Evolutionary conservation across 768 basidiomycete species (phyloP), one percentile per base, ranked within the genome.

Genomic region (Sporobolomyces phaffii): DNA sequence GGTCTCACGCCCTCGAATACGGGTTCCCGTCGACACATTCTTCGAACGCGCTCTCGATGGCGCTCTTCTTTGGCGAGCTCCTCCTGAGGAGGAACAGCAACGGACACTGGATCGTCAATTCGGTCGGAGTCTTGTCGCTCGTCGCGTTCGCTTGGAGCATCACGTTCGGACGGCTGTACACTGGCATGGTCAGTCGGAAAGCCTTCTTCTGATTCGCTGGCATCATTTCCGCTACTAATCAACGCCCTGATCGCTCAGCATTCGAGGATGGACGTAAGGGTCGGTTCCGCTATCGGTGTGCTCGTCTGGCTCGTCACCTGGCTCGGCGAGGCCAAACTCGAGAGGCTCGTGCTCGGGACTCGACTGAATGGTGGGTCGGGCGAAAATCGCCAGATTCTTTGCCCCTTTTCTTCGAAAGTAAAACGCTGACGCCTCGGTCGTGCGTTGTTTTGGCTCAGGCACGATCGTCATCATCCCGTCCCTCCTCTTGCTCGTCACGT

Each of bases 21-120:
- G 94, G 94, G 28, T 94, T 97, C 75, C 93, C 92, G 0, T 94
- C 91, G 0, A 96, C 93, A 0, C 94, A 99, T 74, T 89, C 90
- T 2, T 90, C 92, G 11, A 94, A 96, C 77, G 84, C 86, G 60
- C 83, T 91, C 57, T 93, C 90, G 31, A 88, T 96, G 74, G 91
- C 91, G 0, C 82, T 97, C 5, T 90, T 89, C 78, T 81, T 90
- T 66, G 86, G 49, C 45, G 63, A 50, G 28, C 18, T 52, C 18
- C 18, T 68, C 11, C 20, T 61, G 20, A 33, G 38, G 13, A 41
- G 40, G 15, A 61, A 47, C 15, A 7, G 28, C 3, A 11, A 17
- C 11, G 33, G 50, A 2, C 26, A 36, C 4, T 33, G 28, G 38
- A 11, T 44, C 28, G 34, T 45, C 43, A 59, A 47, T 48, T 3